Percentiles rank a stretch among this genome's conserved stretches.
These are phyloP conservation scores for Leptoxyphium fumago DNA, from an alignment of 2,329 filamentous ascomycete genomes.

Conservation along the genomic window DNA sequence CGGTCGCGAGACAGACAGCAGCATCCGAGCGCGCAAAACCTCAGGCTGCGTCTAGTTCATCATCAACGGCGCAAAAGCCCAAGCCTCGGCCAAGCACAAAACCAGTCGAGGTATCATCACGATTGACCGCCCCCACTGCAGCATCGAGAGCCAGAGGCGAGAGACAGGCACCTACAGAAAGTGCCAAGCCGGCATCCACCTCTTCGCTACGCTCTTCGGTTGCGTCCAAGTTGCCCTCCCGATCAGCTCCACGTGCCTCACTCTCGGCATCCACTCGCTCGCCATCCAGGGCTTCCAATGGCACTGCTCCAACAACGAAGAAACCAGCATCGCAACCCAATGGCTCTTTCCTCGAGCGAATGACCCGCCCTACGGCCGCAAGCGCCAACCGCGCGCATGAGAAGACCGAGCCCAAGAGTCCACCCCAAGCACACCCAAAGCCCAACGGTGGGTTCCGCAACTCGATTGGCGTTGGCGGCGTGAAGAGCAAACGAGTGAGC, in stretches of 20 bases:
- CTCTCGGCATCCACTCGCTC: slow-evolving; percentile 25
- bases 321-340: slow-evolving; percentile 42
- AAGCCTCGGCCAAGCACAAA: slow-evolving; percentile 55
- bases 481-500: not conserved
- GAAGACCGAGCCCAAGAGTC: slow-evolving; percentile 20
- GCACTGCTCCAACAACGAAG: slow-evolving; percentile 2
- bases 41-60: slow-evolving; percentile 2
- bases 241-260: slow-evolving; percentile 22
- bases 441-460: not conserved
- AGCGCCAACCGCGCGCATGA: slow-evolving; percentile 54
- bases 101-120: slow-evolving; percentile 50
- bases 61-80: slow-evolving; percentile 9
- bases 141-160: slow-evolving; percentile 51
- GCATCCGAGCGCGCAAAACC: slow-evolving; percentile 8
- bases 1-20: slow-evolving; percentile 13
- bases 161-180: slow-evolving; percentile 2
- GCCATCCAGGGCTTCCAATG: slow-evolving; percentile 31
- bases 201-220: slow-evolving; percentile 8
- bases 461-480: not conserved
- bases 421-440: slow-evolving; percentile 11
- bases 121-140: slow-evolving; percentile 54
- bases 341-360: slow-evolving; percentile 60
- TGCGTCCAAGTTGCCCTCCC: slow-evolving; percentile 13
- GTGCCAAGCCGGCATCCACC: slow-evolving; percentile 7
- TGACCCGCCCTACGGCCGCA: slow-evolving; percentile 63